Base-by-base conservation (phyloP, 371 early-diverging fungal species). In the Choanephora cucurbitarum region DNA sequence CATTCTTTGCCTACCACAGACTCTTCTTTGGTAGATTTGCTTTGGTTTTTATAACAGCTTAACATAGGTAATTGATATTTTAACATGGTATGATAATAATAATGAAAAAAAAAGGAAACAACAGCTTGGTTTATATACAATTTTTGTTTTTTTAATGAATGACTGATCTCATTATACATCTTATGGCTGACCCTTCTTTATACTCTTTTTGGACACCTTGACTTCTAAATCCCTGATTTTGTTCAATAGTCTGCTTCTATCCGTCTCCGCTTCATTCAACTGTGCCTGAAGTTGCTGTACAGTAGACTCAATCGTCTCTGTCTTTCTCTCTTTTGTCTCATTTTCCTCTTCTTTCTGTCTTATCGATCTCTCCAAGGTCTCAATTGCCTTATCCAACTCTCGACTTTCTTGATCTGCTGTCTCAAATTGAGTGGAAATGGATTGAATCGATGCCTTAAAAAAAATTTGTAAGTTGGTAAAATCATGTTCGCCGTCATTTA, bases 201-300 rank as follows among this genome's bases (percentile, higher is more conserved):
- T 23, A 42, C 57, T n/a, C 33, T 31, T 43, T 62, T 43, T 60
- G 7, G 28, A 3, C 28, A 28, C 57, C 22, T 49, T 58, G 4
- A 22, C 32, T n/a, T 63, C 58, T 7, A 63, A n/a, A 19, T 50
- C 45, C 23, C 32, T 54, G 19, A 58, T 58, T 44, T 53, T 58
- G 23, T 24, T 19, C 21, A 49, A 19, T 46, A 66, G n/a, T 7
- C 66, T 44, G 22, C 57, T 60, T 15, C 60, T 42, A 3, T 41
- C 60, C 22, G 23, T 14, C 18, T 65, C 47, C 18, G 60, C 47
- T n/a, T 57, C 57, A 1, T 33, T 39, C 10, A 60, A 19, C 28
- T 53, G 52, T 3, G 51, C 10, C 23, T 60, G 53, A 21, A 49
- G n/a, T 28, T 28, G 44, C 17, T 54, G n/a, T 9, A 52, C 46